Conservation (phyloP, 2,329 filamentous ascomycete genomes). For the Camillea tinctor region DNA sequence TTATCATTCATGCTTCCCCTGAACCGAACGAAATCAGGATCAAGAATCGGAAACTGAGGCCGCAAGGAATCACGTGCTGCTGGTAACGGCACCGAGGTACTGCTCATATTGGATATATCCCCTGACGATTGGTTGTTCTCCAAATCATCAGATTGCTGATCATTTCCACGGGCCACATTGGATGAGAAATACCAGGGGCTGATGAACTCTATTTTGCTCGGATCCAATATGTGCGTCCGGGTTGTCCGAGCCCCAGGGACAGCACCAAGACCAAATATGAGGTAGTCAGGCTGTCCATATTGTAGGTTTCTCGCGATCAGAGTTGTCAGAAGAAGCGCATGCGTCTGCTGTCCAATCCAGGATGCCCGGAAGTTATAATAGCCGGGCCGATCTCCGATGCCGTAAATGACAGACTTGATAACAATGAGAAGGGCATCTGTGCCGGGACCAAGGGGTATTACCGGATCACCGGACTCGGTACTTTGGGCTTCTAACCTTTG, state of each 20-base stretch:
- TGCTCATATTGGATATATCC: no score
- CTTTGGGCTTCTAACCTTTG: neutral
- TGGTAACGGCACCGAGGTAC: neutral
- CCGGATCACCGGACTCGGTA: conserved; percentile 1
- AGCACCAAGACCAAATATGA: neutral
- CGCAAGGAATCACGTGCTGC: conserved; percentile 2
- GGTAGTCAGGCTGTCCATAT: neutral
- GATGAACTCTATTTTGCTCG: conserved; percentile 15
- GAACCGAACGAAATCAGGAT: conserved; percentile 3
- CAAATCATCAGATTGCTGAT: neutral
- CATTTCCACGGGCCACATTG: neutral
- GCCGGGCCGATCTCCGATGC: neutral
- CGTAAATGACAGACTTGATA: conserved; percentile 5
- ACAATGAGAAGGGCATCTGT: conserved; percentile 1
- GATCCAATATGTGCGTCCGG: conserved; percentile 6
- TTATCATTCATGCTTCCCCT: neutral
- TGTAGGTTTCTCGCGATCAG: conserved; percentile 11
- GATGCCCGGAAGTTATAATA: conserved; percentile 11
- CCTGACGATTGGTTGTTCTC: no score
- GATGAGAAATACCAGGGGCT: conserved; percentile 11
- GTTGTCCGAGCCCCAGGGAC: neutral
- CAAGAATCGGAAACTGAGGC: conserved; percentile 16
- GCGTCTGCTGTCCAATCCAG: conserved; percentile 16
- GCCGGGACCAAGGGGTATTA: conserved; percentile 1
- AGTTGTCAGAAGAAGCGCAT: conserved; percentile 11